A percentile compares a stretch with the other conserved stretches of the same genome.
Evolutionary conservation across 768 basidiomycete genomes (phyloP).

Genomic region (Auriculariales sp.): DNA sequence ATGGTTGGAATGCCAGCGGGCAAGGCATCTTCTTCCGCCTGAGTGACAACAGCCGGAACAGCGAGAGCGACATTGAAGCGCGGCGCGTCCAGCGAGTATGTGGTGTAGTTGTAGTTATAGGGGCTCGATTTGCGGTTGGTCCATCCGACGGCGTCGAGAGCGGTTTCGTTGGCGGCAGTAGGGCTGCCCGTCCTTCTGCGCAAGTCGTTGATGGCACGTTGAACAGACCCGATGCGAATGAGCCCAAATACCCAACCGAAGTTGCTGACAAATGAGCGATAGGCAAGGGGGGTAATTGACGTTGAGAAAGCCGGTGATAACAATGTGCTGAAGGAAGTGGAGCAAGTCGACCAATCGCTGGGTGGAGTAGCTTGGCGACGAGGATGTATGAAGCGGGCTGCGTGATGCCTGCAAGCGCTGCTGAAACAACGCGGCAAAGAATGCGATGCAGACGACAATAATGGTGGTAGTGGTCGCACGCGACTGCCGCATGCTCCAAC

Average conservation of each 20-base stretch:
- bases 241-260: constrained; percentile 84
- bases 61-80: constrained; percentile 11
- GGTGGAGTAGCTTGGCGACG: constrained; percentile 40
- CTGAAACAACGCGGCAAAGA: constrained; percentile 19
- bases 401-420: constrained; percentile 30
- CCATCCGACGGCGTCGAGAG: constrained; percentile 48
- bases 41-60: constrained; percentile 31
- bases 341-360: constrained; percentile 72
- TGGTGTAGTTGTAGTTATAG: constrained; percentile 31
- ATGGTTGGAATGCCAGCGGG: constrained; percentile 75
- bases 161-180: constrained; percentile 45
- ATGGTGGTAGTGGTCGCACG: constrained; percentile 70
- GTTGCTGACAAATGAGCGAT: constrained; percentile 68
- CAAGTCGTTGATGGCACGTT: constrained; percentile 69
- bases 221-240: constrained; percentile 41
- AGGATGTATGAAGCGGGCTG: constrained; percentile 22
- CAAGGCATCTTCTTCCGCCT: constrained; percentile 47
- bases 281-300: constrained; percentile 81
- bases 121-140: constrained; percentile 76
- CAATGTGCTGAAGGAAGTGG: constrained; percentile 74
- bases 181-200: constrained; percentile 73
- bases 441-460: constrained; percentile 41
- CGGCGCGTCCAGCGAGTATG: constrained; percentile 5
- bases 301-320: constrained; percentile 55
- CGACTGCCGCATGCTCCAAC: constrained; percentile 62